Evolutionary conservation across 371 early-diverging fungal species (phyloP), one percentile per base, ranked within the genome.

Genomic region (Apophysomyces variabilis): DNA sequence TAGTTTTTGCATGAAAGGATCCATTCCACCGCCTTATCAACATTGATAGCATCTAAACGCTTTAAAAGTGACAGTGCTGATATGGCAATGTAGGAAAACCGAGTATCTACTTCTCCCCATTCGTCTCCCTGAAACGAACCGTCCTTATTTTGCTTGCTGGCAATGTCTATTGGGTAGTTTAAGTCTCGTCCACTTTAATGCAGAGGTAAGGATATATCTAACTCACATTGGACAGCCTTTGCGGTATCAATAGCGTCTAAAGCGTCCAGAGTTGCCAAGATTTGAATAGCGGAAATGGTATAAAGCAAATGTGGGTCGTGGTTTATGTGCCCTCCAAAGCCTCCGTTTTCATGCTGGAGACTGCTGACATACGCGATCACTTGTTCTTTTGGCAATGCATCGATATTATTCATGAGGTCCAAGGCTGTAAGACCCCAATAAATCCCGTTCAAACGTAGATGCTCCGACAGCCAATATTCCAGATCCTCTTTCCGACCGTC

Each of bases 31-130:
- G 95, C 89, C 50, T 85, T 89, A 32, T 85, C 78, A 6, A 90
- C 60, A 70, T 98, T 75, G 57, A 96, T 76, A 4, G 87, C 86
- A 62, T 93, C 89, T 60, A 94, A 66, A n/a, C 87, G 74, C 14
- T 85, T 83, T 21, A 99, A 71, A 26, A 99, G 74, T 21, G 92
- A 88, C 61, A 96, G 76, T 14, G 88, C 82, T 1, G 88, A 85
- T 4, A 99, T 57, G 0, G 95, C 94, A 62, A 92, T 93, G 78
- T 95, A 99, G 6, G 91, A 86, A 75, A 99, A 98, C 60, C 99
- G 84, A 0, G 96, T 95, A 77, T 99, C 99, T 21, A 92, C 87
- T 75, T 99, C 99, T 60, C 97, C 98, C 93, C 93, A 98, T 18
- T 78, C 78, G 75, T 99, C 99, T 14, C 97, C 98, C 9, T 79